Base-by-base conservation (phyloP, 2,329 filamentous ascomycete genomes). In the Alternaria postmessia region DNA sequence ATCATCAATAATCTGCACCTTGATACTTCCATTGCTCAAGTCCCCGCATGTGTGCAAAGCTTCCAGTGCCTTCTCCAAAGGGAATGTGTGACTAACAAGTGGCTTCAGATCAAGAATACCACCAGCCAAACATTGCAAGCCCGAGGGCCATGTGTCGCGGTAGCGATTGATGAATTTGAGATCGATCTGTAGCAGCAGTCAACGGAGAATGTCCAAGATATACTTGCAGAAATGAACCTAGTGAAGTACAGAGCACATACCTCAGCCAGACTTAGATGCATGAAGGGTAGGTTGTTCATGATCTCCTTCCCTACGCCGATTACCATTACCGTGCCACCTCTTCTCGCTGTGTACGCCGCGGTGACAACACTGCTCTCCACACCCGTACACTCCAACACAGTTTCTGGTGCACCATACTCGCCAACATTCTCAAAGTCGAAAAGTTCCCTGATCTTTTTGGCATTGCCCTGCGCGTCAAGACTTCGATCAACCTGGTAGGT, bases 131-230 rank as follows among this genome's bases (percentile, higher is more conserved):
- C 85, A 86, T 7, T 85, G 81, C 34, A 91, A 88, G 0, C 87
- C 89, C 0, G 85, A 83, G 0, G 89, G 88, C 89, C 89, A 91
- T 0, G 88, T 91, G 69, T 91, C 88, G 41, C 84, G 82, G 72
- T 91, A 91, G 7, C 89, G 82, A 74, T 91, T 91, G 72, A 91
- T 91, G 77, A 91, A 91, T 38, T 85, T 86, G 26, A 91, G 80
- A 66, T 90, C 83, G 64, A 91, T 89, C 85, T 88, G 32, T 8
- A 14, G 6, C 36, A 12, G 2, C 22, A 49, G 12, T 64, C 9
- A 63, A 52, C 32, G 16, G 36, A 49, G 4, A 0, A 22, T 2
- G 8, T 5, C 0, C 8, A 14, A 12, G 16, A n/a, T 3, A 3
- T 5, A 16, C 5, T 3, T 11, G 16, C 12, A 1, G 1, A 34